Conservation (phyloP, 2,329 filamentous ascomycete species). For the Knoxdaviesia capensis region DNA sequence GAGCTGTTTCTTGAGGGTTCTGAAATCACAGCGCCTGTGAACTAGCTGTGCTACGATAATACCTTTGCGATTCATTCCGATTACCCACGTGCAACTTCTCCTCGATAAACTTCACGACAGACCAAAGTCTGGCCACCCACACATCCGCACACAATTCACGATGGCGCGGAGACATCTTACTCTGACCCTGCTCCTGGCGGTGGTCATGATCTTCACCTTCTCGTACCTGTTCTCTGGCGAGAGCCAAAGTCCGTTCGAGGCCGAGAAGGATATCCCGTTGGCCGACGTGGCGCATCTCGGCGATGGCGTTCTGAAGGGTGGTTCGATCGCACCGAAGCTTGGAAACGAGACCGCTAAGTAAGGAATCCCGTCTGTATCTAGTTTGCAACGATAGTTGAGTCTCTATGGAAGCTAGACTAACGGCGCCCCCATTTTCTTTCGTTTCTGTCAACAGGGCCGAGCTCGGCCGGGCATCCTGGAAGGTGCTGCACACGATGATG, state of each 20-base stretch:
- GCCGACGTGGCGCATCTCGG: slow-evolving; percentile 23
- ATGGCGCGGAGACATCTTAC: slow-evolving; percentile 36
- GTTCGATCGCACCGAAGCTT: slow-evolving; percentile 59
- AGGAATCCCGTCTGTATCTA: slow-evolving; percentile 7
- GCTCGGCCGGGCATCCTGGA: slow-evolving; percentile 48
- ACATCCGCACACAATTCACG: not conserved
- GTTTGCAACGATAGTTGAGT: no score
- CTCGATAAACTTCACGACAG: not conserved
- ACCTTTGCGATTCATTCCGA: not conserved
- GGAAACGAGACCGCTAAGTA: slow-evolving; percentile 69
- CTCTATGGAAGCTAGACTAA: no score
- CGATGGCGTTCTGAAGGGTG: slow-evolving; percentile 36
- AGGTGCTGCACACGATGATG: slow-evolving; percentile 51
- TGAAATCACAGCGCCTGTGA: not conserved
- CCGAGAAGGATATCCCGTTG: slow-evolving; percentile 1
- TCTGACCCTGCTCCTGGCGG: slow-evolving; percentile 30
- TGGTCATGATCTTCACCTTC: slow-evolving; percentile 34
- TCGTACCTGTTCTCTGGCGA: slow-evolving; percentile 37
- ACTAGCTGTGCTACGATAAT: no score
- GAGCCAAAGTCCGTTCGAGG: not conserved
- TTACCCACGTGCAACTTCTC: not conserved
- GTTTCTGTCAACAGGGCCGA: slow-evolving; percentile 25
- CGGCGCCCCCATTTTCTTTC: not conserved
- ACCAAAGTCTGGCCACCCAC: not conserved
- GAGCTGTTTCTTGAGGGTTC: not conserved